Conservation (phyloP, 2,329 filamentous ascomycete genomes). For the Beauveria sp. region DNA sequence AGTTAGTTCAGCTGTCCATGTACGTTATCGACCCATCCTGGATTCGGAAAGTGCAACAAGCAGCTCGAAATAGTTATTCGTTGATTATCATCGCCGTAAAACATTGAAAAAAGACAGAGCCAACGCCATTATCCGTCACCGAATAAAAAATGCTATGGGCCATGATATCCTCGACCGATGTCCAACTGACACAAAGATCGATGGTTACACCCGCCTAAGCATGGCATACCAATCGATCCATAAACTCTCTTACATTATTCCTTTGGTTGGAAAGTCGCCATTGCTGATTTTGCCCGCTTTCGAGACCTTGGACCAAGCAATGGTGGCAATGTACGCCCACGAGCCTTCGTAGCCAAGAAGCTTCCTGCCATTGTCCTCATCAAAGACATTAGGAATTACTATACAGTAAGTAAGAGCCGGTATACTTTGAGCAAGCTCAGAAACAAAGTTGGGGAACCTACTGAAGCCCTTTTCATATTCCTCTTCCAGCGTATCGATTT, state of each 20-base stretch:
- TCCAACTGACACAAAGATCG: background rate
- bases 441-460: constrained; percentile 29
- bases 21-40: too few relatives aligned
- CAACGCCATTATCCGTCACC: background rate
- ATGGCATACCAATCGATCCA: too few relatives aligned
- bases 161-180: background rate
- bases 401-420: background rate
- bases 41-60: too few relatives aligned
- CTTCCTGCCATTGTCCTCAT: constrained; percentile 54
- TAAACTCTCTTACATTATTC: constrained; percentile 17
- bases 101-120: background rate
- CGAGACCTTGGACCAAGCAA: constrained; percentile 71
- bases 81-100: background rate
- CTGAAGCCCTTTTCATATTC: constrained; percentile 82
- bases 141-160: background rate
- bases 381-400: constrained; percentile 70
- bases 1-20: too few relatives aligned
- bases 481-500: constrained; percentile 61
- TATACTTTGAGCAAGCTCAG: background rate
- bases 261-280: constrained; percentile 69
- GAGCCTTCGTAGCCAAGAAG: constrained; percentile 72
- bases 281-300: constrained; percentile 55
- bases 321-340: constrained; percentile 69
- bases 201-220: background rate
- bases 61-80: background rate